A percentile compares a stretch with the other conserved stretches of the same genome.
phyloP scores from a whole-genome alignment of 495 filamentous ascomycete genomes.

The Aspergillus ostianus region DNA sequence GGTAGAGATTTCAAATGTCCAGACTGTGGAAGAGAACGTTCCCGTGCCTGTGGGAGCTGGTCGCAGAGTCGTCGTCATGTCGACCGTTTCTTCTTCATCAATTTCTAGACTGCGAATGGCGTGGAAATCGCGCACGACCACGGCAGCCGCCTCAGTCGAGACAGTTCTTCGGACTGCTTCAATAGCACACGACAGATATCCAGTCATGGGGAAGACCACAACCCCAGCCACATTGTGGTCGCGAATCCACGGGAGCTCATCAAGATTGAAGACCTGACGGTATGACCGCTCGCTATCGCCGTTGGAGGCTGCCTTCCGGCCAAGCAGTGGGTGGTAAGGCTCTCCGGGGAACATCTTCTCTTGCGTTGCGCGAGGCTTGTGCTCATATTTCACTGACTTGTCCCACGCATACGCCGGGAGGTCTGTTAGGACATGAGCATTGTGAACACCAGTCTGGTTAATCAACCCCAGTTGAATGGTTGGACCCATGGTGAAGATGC shows the following conservation, averaged over 20 bases:
- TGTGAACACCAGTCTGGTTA: not conserved
- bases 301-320: not conserved
- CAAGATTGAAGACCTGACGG: conserved; percentile 1
- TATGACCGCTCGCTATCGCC: conserved; percentile 1
- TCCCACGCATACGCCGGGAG: not conserved
- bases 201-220: conserved; percentile 1
- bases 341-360: not conserved
- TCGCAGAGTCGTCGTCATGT: not conserved
- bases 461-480: not conserved
- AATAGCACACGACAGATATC: conserved; percentile 1
- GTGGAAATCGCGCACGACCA: not conserved
- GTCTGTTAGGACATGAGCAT: not conserved
- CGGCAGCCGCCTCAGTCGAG: not conserved
- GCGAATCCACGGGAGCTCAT: not conserved
- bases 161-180: not conserved
- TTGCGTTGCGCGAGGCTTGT: not conserved
- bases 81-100: not conserved
- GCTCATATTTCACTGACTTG: not conserved
- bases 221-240: not conserved
- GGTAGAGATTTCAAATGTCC: not conserved
- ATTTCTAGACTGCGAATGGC: not conserved
- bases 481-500: not conserved
- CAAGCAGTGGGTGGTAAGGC: not conserved
- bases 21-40: not conserved
- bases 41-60: not conserved